Base-by-base conservation (phyloP, 345 rosid species). In the Acer negundo region DNA sequence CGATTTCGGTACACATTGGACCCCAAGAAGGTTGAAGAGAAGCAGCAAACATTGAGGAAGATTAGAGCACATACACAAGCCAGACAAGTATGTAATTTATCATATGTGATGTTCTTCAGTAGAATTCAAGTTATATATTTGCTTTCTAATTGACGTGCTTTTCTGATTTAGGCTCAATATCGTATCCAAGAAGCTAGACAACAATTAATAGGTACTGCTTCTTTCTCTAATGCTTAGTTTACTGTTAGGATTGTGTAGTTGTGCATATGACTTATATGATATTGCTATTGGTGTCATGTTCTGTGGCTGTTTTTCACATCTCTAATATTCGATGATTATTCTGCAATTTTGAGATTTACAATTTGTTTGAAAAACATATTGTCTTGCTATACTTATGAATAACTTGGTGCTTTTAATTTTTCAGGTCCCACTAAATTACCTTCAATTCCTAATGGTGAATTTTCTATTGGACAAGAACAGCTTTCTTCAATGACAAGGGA, bases 1-100 rank as follows among this genome's bases (percentile, higher is more conserved):
- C 90, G 99, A 10, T 96, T 96, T 68, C 89, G 99, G 47, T 96
- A 96, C 82, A 94, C 99, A 58, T 85, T 96, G 82, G 97, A 96
- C 84, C 87, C 93, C 83, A 93, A 91, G 78, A 92, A 89, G 88
- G 87, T 89, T 81, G 97, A 91, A 74, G 95, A 94, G 76, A 89
- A 82, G 85, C 88, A 80, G 55, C 82, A 70, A 74, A 80, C 87
- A 56, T 81, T 87, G 75, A 72, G 90, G 83, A 94, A 85, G 90
- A 90, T 96, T 76, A 90, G 97, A 82, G 89, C 93, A 28, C 97
- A 92, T 84, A 97, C 93, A 4, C 97, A 94, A 85, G 99, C 93
- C 16, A 83, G 93, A 56, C 85, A 93, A 46, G 99, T 97, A 88
- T 71, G 51, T 49, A 77, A 42, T 81, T 59, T 68, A 75, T 68